Conservation (phyloP, 2,329 filamentous ascomycete species). For the Kalmusia sp. region DNA sequence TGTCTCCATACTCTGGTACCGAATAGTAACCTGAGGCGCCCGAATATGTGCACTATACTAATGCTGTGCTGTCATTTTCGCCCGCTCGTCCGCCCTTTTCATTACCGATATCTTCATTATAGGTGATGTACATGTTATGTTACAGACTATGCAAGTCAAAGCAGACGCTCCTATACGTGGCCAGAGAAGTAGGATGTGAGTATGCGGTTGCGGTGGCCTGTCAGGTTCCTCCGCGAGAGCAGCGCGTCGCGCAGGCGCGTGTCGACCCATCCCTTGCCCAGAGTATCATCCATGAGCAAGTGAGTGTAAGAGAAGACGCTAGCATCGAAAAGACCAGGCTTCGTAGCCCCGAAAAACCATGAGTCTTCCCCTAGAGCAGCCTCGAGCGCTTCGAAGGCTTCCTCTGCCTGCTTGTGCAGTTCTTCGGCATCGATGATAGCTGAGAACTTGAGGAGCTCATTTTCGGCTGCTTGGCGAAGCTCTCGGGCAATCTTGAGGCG, state of each 20-base stretch:
- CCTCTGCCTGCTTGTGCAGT: slow-evolving; percentile 66
- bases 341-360: slow-evolving; percentile 66
- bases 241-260: slow-evolving; percentile 66
- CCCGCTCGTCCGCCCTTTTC: slow-evolving; percentile 5
- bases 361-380: slow-evolving; percentile 62
- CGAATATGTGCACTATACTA: slow-evolving; percentile 2
- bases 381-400: slow-evolving; percentile 69
- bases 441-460: slow-evolving; percentile 73
- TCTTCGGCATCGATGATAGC: slow-evolving; percentile 64
- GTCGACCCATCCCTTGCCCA: slow-evolving; percentile 68
- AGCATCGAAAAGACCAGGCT: slow-evolving; percentile 83
- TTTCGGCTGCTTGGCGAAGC: slow-evolving; percentile 74
- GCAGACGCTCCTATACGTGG: background rate
- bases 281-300: slow-evolving; percentile 70
- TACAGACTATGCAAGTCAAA: slow-evolving; percentile 1
- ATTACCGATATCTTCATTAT: background rate
- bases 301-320: slow-evolving; percentile 90
- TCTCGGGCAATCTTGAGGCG: slow-evolving; percentile 68
- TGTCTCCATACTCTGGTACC: slow-evolving; percentile 10
- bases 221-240: slow-evolving; percentile 65
- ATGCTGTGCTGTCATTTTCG: background rate
- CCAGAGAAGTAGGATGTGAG: slow-evolving; percentile 56
- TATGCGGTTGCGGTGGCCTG: slow-evolving; percentile 69
- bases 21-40: slow-evolving; percentile 14
- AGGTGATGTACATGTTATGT: slow-evolving; percentile 12